Conservation (phyloP, 2,329 filamentous ascomycete species). For the Diaporthe australafricana region DNA sequence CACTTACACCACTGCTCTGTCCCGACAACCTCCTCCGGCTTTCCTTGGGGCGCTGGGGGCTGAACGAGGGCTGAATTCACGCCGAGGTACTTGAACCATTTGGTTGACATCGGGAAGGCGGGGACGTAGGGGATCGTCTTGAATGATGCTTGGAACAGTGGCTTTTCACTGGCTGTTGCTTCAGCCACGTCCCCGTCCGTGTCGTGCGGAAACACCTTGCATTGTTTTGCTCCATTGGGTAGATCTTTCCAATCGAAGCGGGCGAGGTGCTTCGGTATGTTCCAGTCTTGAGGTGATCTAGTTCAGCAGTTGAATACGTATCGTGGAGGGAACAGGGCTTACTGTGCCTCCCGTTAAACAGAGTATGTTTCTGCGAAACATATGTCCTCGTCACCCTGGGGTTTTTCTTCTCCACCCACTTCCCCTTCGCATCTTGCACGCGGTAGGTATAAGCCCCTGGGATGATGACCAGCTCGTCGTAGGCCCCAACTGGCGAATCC, state of each 20-base stretch:
- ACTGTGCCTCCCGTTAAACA: constrained; percentile 65
- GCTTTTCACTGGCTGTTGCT: constrained; percentile 46
- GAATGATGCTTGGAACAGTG: constrained; percentile 61
- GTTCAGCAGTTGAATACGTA: not conserved
- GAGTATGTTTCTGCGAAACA: constrained; percentile 63
- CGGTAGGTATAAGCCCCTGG: constrained; percentile 60
- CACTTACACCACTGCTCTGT: constrained; percentile 60
- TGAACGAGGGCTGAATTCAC: constrained; percentile 58
- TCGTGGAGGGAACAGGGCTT: constrained; percentile 35
- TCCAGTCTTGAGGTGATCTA: constrained; percentile 56
- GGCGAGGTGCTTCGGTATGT: constrained; percentile 67
- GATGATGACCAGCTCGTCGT: constrained; percentile 63
- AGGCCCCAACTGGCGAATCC: constrained; percentile 63
- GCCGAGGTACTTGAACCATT: constrained; percentile 53
- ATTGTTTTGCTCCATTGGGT: constrained; percentile 49
- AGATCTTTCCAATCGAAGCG: constrained; percentile 58
- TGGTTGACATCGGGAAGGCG: constrained; percentile 56
- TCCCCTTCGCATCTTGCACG: constrained; percentile 48
- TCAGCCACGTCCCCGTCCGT: constrained; percentile 47
- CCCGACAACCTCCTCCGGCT: constrained; percentile 56
- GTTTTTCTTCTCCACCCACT: constrained; percentile 49
- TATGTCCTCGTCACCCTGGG: constrained; percentile 64
- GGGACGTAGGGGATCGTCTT: constrained; percentile 55
- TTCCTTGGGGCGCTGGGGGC: constrained; percentile 59
- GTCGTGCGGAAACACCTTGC: constrained; percentile 60